Evolutionary conservation across 371 early-diverging fungal species (phyloP).

Genomic region (Rhizopus delemar): DNA sequence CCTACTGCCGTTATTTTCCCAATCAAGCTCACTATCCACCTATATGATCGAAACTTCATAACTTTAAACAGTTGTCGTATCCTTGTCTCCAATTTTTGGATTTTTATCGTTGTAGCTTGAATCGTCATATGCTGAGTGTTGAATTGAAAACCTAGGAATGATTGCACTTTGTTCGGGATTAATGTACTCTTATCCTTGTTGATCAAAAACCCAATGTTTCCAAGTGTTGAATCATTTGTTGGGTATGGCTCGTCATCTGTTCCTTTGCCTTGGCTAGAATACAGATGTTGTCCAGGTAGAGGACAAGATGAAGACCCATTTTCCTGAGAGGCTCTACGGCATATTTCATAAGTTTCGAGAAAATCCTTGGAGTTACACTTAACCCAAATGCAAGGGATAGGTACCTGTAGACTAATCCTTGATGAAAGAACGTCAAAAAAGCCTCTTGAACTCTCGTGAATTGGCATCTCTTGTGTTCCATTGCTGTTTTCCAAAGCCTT

Average conservation of each 20-base stretch:
- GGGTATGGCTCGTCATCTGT: neutral
- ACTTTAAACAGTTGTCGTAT: neutral
- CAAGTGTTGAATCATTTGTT: neutral
- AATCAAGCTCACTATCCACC: constrained; percentile 2
- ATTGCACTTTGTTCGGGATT: neutral
- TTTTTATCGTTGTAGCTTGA: neutral
- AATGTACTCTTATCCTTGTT: constrained; percentile 7
- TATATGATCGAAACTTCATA: neutral
- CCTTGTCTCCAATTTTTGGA: neutral
- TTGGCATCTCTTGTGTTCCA: constrained; percentile 1
- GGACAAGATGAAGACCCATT: constrained; percentile 2
- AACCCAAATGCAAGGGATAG: constrained; percentile 10
- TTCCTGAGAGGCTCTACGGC: constrained; percentile 9
- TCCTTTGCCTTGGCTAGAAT: neutral
- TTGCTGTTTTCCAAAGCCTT: no score
- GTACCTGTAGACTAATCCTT: constrained; percentile 13
- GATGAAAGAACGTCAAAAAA: constrained; percentile 5
- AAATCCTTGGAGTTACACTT: constrained; percentile 12
- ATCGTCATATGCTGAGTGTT: constrained; percentile 10
- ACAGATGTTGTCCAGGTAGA: constrained; percentile 16
- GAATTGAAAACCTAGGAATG: constrained; percentile 12
- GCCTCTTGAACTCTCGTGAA: constrained; percentile 1
- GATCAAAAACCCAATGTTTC: constrained; percentile 11
- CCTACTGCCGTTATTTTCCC: constrained; percentile 8
- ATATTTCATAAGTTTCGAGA: constrained; percentile 6